phyloP scores from a whole-genome alignment of 306 rosid genomes.

The Mucuna pruriens region DNA sequence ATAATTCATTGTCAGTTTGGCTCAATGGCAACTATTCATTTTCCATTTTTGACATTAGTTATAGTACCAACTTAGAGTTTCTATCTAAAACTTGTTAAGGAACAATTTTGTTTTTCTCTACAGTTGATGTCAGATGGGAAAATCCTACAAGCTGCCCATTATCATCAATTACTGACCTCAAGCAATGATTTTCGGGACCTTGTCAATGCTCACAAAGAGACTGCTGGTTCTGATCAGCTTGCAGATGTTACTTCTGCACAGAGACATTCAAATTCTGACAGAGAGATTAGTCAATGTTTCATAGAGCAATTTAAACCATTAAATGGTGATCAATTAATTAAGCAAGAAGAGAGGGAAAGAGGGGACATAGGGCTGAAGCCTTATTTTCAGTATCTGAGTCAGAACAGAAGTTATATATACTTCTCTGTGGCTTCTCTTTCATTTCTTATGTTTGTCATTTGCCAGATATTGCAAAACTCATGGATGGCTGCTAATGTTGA shows the following conservation, averaged over 20 bases:
- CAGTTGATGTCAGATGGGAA: conserved; percentile 61
- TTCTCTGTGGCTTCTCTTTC: conserved; percentile 24
- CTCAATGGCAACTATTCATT: background rate
- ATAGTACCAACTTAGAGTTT: background rate
- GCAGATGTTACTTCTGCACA: background rate
- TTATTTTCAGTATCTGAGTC: conserved; percentile 58
- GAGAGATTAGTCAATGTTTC: conserved; percentile 32
- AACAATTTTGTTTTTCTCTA: background rate
- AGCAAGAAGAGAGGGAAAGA: conserved; percentile 56
- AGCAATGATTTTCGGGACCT: conserved; percentile 59
- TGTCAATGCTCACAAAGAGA: conserved; percentile 59
- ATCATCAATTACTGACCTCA: conserved; percentile 44
- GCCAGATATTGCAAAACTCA: conserved; percentile 53
- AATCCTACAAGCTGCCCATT: conserved; percentile 47
- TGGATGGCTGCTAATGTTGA: conserved; percentile 61
- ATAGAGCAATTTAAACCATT: background rate
- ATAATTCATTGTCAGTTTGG: background rate
- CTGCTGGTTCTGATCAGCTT: conserved; percentile 39
- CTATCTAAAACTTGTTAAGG: background rate
- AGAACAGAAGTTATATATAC: conserved; percentile 44
- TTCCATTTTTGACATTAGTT: background rate
- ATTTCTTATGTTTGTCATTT: conserved; percentile 30
- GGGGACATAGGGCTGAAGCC: conserved; percentile 60
- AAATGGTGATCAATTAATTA: conserved; percentile 46
- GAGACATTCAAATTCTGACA: conserved; percentile 5